Base-by-base conservation (phyloP, 805 yeast species). In the Yarrowia sp. region DNA sequence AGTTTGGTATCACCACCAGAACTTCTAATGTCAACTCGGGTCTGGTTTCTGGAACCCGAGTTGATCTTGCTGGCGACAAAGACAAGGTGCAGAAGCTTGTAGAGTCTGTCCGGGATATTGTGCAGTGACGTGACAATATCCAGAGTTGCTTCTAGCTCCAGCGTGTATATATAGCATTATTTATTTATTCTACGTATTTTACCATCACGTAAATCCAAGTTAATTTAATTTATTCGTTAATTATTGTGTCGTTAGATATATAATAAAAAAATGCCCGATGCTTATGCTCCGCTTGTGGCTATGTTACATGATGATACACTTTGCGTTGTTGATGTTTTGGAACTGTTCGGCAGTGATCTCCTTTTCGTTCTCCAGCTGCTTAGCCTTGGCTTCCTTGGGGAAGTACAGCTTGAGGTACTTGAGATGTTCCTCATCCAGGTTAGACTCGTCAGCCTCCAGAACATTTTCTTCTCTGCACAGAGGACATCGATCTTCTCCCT, bases 361-460 rank as follows among this genome's bases (percentile, higher is more conserved):
- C 47, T 72, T 77, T 57, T 78, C 83, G 66, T 88, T 81, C 57
- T 84, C 87, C 57, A 76, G 75, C 70, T 84, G 78, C 71, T 88
- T 88, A 68, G 78, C 80, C 69, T 86, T 87, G 17, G 85, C 85
- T 73, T 88, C 92, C 18, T 76, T 71, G 0, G 93, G 93, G 75
- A 88, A 88, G 70, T 84, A 83, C 50, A 76, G 71, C 71, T 85
- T 81, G 80, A 89, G 78, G 64, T 83, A 77, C 28, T 76, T 74
- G 79, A 85, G 78, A 44, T 83, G 75, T 8, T 82, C 82, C 6
- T 74, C 39, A 70, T 89, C 93, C 66, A 88, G 75, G 68, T 87
- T 87, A 1, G 77, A 68, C 33, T 84, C 83, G 68, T 86, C 87
- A 1, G 92, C 92, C 48, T 74, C 62, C 70, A 79, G 71, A 8